Evolutionary conservation across 2,329 filamentous ascomycete species (phyloP).

Genomic region (Fusarium pseudograminearum): DNA sequence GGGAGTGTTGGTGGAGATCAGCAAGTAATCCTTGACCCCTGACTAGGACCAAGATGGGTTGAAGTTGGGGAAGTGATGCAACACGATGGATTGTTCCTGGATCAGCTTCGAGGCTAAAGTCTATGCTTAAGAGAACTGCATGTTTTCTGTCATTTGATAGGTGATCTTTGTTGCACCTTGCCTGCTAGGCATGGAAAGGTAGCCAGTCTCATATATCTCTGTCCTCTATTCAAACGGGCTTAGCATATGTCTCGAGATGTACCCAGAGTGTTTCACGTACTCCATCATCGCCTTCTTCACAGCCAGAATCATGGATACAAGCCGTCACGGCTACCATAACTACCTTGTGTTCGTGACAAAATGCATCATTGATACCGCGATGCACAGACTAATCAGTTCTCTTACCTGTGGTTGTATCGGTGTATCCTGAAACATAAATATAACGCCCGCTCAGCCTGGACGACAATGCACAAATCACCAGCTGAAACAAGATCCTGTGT

Average conservation of each 20-base stretch:
- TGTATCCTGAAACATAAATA: slow-evolving; percentile 13
- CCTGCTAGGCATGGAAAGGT: not conserved
- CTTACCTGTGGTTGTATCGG: not conserved
- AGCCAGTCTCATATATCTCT: not conserved
- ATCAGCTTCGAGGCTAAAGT: slow-evolving; percentile 1
- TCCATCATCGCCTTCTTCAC: not conserved
- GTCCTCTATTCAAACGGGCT: not conserved
- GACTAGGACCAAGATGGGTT: slow-evolving; percentile 16
- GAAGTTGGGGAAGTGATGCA: slow-evolving; percentile 19
- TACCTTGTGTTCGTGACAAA: not conserved
- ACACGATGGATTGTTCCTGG: not conserved
- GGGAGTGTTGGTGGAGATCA: slow-evolving; percentile 2
- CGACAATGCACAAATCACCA: not conserved
- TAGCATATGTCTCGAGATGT: not conserved
- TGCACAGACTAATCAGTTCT: not conserved
- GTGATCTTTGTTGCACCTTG: not conserved
- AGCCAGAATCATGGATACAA: not conserved
- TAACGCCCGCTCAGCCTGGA: not conserved
- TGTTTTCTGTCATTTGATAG: not conserved
- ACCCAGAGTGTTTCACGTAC: not conserved
- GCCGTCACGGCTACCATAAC: not conserved
- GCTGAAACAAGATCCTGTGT: not conserved
- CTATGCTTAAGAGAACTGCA: not conserved
- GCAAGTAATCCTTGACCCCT: slow-evolving; percentile 16
- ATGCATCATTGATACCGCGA: not conserved